phyloP scores from a whole-genome alignment of 2,329 filamentous ascomycete species.

The Aphanoascus verrucosus region DNA sequence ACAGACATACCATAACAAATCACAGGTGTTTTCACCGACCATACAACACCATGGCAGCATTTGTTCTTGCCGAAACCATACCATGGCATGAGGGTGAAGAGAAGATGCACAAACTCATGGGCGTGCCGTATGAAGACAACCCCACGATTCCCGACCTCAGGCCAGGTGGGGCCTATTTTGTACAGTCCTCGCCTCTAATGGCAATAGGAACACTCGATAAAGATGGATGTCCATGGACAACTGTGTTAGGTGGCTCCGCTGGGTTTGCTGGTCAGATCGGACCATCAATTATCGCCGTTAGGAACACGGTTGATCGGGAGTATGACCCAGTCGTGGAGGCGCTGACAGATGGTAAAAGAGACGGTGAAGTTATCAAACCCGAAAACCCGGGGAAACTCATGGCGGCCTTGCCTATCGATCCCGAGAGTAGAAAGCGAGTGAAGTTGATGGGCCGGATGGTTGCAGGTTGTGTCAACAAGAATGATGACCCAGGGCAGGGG shows the following conservation, averaged over 20 bases:
- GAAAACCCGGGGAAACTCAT: conserved; percentile 42
- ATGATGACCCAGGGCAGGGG: conserved; percentile 16
- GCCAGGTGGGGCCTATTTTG: conserved; percentile 48
- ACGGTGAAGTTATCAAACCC: conserved; percentile 36
- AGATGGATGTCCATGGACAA: conserved; percentile 60
- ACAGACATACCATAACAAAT: too few species aligned
- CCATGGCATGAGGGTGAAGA: conserved; percentile 57
- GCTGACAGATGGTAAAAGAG: conserved; percentile 43
- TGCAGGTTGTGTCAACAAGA: conserved; percentile 45
- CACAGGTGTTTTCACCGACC: background rate
- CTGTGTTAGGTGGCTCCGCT: conserved; percentile 62
- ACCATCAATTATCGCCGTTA: conserved; percentile 53
- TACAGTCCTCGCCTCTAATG: conserved; percentile 55
- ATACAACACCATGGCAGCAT: background rate
- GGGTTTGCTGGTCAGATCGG: conserved; percentile 56
- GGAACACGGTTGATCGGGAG: conserved; percentile 47
- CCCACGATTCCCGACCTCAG: conserved; percentile 57
- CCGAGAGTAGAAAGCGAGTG: conserved; percentile 57
- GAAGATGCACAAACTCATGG: conserved; percentile 53
- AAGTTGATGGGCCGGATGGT: conserved; percentile 64
- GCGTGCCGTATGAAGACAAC: conserved; percentile 49
- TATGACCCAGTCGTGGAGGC: conserved; percentile 61
- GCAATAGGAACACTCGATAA: conserved; percentile 63
- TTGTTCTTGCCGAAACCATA: conserved; percentile 18
- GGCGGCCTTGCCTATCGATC: conserved; percentile 51